Evolutionary conservation across 1,284 basidiomycete species (phyloP).

Genomic region (Xerocomus amazonicus): DNA sequence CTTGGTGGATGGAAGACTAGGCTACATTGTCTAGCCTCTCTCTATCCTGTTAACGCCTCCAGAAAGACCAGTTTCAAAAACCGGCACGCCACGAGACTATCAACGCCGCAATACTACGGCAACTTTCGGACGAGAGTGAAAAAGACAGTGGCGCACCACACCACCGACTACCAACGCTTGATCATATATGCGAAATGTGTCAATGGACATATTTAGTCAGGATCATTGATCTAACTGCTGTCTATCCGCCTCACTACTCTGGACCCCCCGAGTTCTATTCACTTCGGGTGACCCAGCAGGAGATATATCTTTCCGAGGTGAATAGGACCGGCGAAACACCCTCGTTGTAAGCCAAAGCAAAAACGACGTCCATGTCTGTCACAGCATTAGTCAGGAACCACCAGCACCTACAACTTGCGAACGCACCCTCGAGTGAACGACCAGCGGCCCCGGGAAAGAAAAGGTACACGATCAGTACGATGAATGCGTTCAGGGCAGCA

Average conservation of each 20-base stretch:
- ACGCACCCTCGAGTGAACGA: conserved; percentile 53
- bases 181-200: neutral
- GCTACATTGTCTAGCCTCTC: conserved; percentile 60
- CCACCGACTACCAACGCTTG: conserved; percentile 2
- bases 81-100: conserved; percentile 32
- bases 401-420: neutral
- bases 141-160: conserved; percentile 44
- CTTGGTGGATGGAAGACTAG: conserved; percentile 59
- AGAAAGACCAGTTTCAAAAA: conserved; percentile 13
- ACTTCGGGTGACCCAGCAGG: conserved; percentile 52
- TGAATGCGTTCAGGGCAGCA: conserved; percentile 55
- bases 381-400: conserved; percentile 1
- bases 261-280: conserved; percentile 46
- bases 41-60: conserved; percentile 33
- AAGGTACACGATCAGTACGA: conserved; percentile 58
- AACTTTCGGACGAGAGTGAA: conserved; percentile 43
- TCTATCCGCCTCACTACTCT: conserved; percentile 5
- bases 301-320: conserved; percentile 54
- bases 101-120: conserved; percentile 45
- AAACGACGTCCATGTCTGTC: conserved; percentile 59
- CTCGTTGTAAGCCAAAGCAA: conserved; percentile 55
- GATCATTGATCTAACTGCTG: too few relatives aligned
- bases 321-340: conserved; percentile 57
- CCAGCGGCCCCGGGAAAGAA: conserved; percentile 71
- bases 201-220: too few relatives aligned